Evolutionary conservation across 345 rosid species (phyloP).

Genomic region (Eutrema japonicum): DNA sequence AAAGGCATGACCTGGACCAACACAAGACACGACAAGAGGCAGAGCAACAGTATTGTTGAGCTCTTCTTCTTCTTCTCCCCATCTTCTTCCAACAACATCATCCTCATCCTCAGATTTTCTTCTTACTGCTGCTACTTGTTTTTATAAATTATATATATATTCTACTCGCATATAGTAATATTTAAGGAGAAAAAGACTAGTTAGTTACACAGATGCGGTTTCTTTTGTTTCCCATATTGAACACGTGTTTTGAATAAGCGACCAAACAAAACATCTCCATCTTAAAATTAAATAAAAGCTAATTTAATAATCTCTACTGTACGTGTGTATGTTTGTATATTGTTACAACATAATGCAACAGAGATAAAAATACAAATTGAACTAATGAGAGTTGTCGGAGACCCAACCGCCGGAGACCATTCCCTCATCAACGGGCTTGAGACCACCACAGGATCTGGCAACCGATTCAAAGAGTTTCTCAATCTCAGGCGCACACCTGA

Average conservation of each 20-base stretch:
- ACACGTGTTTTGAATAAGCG: background rate
- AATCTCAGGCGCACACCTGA: conserved; percentile 87
- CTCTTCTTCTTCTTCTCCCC: background rate
- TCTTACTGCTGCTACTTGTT: background rate
- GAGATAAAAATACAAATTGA: too few species aligned
- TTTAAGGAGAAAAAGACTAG: too few species aligned
- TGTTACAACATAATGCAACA: conserved; percentile 17
- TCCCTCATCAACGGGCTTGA: conserved; percentile 79
- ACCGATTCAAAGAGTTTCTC: conserved; percentile 87
- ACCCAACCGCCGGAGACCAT: conserved; percentile 80
- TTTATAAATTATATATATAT: too few species aligned
- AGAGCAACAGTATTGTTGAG: background rate
- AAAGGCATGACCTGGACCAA: conserved; percentile 3
- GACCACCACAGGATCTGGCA: conserved; percentile 73
- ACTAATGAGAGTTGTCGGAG: conserved; percentile 55
- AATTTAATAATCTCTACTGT: too few species aligned
- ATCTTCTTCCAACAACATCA: conserved; percentile 3
- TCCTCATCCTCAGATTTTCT: background rate
- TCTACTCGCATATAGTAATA: too few species aligned
- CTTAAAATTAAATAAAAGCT: too few species aligned
- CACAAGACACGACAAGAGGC: conserved; percentile 4
- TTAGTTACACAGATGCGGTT: background rate
- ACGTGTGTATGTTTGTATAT: too few species aligned
- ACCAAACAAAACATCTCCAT: background rate
- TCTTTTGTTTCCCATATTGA: background rate